A percentile compares a stretch with the other conserved stretches of the same genome.
Evolutionary conservation across 2,329 filamentous ascomycete species (phyloP).

Genomic region (Botrytis pseudocinerea): DNA sequence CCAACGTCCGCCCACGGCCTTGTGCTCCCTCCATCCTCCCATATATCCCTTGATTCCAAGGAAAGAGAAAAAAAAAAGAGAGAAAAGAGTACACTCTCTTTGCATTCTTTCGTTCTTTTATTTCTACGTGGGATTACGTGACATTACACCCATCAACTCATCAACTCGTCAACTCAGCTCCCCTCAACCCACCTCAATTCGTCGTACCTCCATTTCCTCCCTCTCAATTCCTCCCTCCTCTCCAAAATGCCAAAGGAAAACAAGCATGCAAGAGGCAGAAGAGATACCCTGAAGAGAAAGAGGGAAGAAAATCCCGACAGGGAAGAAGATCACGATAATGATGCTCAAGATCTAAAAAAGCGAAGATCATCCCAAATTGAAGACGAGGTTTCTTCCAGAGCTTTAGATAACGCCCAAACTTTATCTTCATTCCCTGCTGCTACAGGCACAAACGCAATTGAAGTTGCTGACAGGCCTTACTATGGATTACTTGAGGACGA

Average conservation of each 20-base stretch:
- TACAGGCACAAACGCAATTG: conserved; percentile 30
- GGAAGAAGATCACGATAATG: conserved; percentile 39
- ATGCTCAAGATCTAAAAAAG: conserved; percentile 46
- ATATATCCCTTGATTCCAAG: background rate
- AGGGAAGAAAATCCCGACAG: conserved; percentile 44
- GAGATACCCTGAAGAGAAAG: conserved; percentile 52
- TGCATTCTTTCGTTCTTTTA: background rate
- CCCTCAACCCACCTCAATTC: background rate
- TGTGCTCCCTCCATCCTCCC: background rate
- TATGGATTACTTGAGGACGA: conserved; percentile 91
- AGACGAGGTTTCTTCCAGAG: conserved; percentile 25
- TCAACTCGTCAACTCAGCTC: background rate
- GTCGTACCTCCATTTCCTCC: background rate
- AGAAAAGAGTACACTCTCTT: too few relatives aligned
- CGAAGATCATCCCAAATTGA: conserved; percentile 28
- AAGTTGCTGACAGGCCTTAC: conserved; percentile 52
- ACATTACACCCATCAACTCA: background rate
- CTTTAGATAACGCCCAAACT: conserved; percentile 29
- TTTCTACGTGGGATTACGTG: background rate
- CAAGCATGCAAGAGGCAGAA: conserved; percentile 58
- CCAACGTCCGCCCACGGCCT: background rate
- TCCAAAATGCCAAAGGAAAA: conserved; percentile 58
- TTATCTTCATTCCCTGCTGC: conserved; percentile 14
- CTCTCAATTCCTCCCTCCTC: background rate
- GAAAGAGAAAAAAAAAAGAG: background rate